Percentiles rank a stretch among this genome's conserved stretches.
Conservation (phyloP, 2,329 filamentous ascomycete species). For the Aspergillus eucalypticola region DNA sequence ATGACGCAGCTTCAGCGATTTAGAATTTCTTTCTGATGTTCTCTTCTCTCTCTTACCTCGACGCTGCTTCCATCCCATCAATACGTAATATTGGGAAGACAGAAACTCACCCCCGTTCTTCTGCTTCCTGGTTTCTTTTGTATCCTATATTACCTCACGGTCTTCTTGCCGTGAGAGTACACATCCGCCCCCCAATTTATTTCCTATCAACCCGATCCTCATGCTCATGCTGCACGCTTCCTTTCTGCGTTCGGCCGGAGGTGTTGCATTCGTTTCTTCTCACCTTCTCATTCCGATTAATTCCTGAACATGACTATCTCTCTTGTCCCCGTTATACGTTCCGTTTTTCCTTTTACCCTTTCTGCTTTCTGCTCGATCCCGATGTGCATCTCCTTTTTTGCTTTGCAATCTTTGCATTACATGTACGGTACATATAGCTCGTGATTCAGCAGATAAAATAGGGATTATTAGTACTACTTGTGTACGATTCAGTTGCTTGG, state of each 20-base stretch:
- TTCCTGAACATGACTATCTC: background rate
- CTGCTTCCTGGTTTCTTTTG: background rate
- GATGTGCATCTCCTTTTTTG: background rate
- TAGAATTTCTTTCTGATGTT: slow-evolving; percentile 19
- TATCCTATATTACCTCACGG: background rate
- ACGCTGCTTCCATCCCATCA: background rate
- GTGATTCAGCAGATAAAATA: slow-evolving; percentile 8
- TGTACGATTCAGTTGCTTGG: background rate
- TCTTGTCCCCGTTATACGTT: background rate
- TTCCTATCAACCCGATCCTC: slow-evolving; percentile 10
- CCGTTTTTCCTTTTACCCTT: too few relatives aligned
- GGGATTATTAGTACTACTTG: background rate
- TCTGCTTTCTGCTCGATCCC: too few relatives aligned
- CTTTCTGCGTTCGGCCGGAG: slow-evolving; percentile 3
- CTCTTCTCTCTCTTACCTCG: slow-evolving; percentile 1
- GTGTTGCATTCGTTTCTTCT: slow-evolving; percentile 11
- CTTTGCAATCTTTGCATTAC: slow-evolving; percentile 11
- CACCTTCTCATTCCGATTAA: background rate
- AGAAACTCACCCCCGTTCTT: slow-evolving; percentile 4
- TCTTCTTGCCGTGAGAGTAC: background rate
- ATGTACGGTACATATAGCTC: slow-evolving; percentile 20
- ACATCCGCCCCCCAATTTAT: slow-evolving; percentile 2
- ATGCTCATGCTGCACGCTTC: slow-evolving; percentile 11
- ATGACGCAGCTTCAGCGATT: slow-evolving; percentile 23
- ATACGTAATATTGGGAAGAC: slow-evolving; percentile 19